Evolutionary conservation across 1,284 basidiomycete species (phyloP), one percentile per base, ranked within the genome.

Genomic region (Ustilago hordei): DNA sequence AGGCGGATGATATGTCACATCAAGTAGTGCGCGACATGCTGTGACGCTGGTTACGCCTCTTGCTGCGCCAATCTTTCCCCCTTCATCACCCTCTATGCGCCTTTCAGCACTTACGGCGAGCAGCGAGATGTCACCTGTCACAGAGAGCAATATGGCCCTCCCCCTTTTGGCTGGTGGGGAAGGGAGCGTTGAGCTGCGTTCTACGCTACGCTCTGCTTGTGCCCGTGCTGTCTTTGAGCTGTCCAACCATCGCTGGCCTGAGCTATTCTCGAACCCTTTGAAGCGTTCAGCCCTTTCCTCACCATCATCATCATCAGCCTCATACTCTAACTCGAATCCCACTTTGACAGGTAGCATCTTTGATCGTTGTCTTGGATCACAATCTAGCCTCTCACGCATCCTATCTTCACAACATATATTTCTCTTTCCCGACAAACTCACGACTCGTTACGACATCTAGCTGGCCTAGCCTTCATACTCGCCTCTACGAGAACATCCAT

Each of bases 1-100:
- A 31, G n/a, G n/a, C 4, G 50, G 43, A 8, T 67, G 70, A 73
- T 67, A 73, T 73, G 61, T 67, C 64, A 55, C 70, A 61, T 73
- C 59, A 43, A 73, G 58, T 67, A 73, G 70, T 47, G 69, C 67
- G 48, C 23, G 48, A 45, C 12, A 15, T 17, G 6, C 39, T 17
- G 39, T 17, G 39, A 43, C n/a, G 39, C 39, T 11, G 6, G 6
- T 43, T 43, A 19, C 43, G n/a, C 11, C 43, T 45, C 2, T 50
- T 23, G 8, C 48, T 31, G 3, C 4, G 28, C 23, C 32, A 35
- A n/a, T 12, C 36, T 34, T 41, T 34, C 41, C 13, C 23, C 48
- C n/a, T 8, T 45, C n/a, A 28, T 19, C n/a, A 45, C 43, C 36
- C 13, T 38, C 36, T 45, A 5, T 11, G 7, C 7, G 6, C 19